These are phyloP conservation scores for Peziza echinospora DNA, from an alignment of 495 filamentous ascomycete genomes.

Conservation along the genomic window DNA sequence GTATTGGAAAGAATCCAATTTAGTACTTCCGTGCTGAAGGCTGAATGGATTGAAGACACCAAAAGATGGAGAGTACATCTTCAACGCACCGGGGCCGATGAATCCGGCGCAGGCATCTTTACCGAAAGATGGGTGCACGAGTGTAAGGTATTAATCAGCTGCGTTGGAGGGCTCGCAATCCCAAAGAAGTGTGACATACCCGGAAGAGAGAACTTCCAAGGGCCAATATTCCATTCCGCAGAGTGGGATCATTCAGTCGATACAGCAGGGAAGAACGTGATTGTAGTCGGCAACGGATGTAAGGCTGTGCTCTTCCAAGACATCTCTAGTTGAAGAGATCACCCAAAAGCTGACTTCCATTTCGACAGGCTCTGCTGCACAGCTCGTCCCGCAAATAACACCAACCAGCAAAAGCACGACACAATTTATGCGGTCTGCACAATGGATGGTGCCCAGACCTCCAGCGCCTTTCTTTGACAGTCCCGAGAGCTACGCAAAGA, in stretches of 20 bases:
- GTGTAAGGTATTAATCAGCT: constrained; percentile 35
- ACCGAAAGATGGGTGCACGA: constrained; percentile 19
- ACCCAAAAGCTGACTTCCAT: constrained; percentile 19
- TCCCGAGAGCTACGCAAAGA: constrained; percentile 13
- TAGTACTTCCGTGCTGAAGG: constrained; percentile 22
- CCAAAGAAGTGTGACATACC: constrained; percentile 27
- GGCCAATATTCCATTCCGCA: constrained; percentile 32
- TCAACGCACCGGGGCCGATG: constrained; percentile 6
- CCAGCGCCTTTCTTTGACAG: constrained; percentile 22
- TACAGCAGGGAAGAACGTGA: constrained; percentile 29
- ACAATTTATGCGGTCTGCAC: constrained; percentile 40
- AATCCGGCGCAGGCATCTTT: constrained; percentile 10
- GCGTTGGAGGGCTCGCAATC: constrained; percentile 30
- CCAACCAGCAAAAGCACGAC: constrained; percentile 32
- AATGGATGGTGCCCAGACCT: constrained; percentile 28
- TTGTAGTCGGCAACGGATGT: constrained; percentile 31
- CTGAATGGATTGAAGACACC: constrained; percentile 24
- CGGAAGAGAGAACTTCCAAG: constrained; percentile 25
- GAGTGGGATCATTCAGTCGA: constrained; percentile 30
- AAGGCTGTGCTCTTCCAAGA: constrained; percentile 1
- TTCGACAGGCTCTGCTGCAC: constrained; percentile 23
- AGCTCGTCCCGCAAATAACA: constrained; percentile 21
- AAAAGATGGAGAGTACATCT: constrained; percentile 27
- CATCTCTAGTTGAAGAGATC: too few relatives aligned
- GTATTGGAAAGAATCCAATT: constrained; percentile 26